These are phyloP conservation scores for Clarireedia paspali DNA, from an alignment of 2,329 filamentous ascomycete species.

Conservation along the genomic window DNA sequence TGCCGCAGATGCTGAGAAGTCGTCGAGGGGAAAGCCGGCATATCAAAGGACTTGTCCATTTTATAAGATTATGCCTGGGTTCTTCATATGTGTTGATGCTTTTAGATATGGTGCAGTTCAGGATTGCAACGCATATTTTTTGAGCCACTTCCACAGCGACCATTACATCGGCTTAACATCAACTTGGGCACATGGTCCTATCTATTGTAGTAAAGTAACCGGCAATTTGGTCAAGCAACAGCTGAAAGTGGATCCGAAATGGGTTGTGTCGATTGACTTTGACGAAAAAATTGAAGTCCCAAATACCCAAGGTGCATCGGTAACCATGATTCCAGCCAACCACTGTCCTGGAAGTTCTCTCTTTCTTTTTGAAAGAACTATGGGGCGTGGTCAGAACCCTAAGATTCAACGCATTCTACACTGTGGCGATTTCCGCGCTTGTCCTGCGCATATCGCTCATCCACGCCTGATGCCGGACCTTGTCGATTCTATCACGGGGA, in stretches of 20 bases:
- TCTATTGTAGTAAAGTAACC: conserved; percentile 92
- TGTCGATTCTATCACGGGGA: conserved; percentile 62
- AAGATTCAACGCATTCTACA: conserved; percentile 77
- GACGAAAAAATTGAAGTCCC: conserved; percentile 73
- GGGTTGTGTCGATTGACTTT: conserved; percentile 78
- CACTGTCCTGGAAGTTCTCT: conserved; percentile 94
- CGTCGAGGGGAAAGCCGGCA: conserved; percentile 75
- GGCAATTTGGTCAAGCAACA: conserved; percentile 83
- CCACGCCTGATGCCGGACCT: conserved; percentile 71
- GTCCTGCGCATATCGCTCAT: conserved; percentile 74
- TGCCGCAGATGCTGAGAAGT: conserved; percentile 71
- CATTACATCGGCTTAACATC: conserved; percentile 89
- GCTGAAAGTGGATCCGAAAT: conserved; percentile 77
- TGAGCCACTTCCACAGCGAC: conserved; percentile 97
- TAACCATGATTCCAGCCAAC: conserved; percentile 94
- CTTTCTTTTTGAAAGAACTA: conserved; percentile 80
- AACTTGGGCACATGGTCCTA: conserved; percentile 86
- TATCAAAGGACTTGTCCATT: conserved; percentile 92
- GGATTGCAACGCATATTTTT: conserved; percentile 88
- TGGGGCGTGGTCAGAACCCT: conserved; percentile 50
- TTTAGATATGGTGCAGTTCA: conserved; percentile 92
- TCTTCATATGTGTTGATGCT: conserved; percentile 90
- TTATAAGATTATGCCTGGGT: conserved; percentile 94
- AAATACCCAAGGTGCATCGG: conserved; percentile 70
- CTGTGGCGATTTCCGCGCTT: conserved; percentile 93